A percentile compares a stretch with the other conserved stretches of the same genome.
phyloP scores from a whole-genome alignment of 2,329 filamentous ascomycete species.

The Beauveria sp. region DNA sequence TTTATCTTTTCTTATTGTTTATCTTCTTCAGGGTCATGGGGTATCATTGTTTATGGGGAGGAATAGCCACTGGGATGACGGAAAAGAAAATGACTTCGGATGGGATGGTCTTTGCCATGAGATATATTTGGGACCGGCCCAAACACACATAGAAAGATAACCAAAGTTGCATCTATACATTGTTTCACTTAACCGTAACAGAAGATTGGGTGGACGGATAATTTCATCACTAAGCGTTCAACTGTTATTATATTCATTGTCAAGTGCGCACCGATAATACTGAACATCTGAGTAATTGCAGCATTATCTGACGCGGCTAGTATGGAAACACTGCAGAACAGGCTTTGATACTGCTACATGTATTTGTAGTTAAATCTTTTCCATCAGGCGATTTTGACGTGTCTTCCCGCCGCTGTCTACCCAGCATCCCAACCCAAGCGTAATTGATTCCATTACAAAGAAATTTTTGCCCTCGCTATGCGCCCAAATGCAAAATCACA shows the following conservation, averaged over 20 bases:
- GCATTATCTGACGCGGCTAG: neutral
- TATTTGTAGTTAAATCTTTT: neutral
- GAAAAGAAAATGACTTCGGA: neutral
- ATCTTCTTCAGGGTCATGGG: neutral
- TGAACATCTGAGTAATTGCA: neutral
- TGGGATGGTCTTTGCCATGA: neutral
- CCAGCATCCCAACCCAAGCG: constrained; percentile 7
- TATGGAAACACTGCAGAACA: neutral
- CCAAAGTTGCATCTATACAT: neutral
- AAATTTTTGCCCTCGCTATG: constrained; percentile 13
- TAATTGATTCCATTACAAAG: constrained; percentile 9
- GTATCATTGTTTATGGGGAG: neutral
- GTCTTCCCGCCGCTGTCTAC: neutral
- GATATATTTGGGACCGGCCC: neutral
- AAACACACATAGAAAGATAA: neutral
- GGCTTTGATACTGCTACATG: neutral
- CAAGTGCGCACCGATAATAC: neutral
- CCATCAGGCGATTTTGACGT: neutral
- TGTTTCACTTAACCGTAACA: neutral
- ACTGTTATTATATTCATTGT: neutral
- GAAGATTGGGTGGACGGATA: neutral
- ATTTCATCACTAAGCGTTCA: neutral
- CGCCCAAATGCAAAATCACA: constrained; percentile 11
- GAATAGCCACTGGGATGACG: neutral
- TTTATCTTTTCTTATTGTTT: neutral